Conservation (phyloP, 345 rosid genomes). For the Psidium friedrichsthalianum region DNA sequence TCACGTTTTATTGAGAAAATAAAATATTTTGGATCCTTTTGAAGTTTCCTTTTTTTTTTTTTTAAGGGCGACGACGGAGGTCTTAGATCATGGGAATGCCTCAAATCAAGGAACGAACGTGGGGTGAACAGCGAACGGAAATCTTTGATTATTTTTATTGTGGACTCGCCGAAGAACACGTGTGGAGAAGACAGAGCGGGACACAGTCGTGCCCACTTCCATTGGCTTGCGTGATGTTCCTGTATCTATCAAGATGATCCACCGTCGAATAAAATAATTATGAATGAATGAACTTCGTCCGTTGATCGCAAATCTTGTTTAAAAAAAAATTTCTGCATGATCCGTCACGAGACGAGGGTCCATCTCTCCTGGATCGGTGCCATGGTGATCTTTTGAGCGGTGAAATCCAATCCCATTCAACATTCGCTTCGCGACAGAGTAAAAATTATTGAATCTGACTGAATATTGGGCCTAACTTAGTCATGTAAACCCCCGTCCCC, state of each 20-base stretch:
- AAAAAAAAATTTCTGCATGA: not conserved
- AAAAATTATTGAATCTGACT: not conserved
- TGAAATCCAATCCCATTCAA: not conserved
- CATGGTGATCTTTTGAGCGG: not conserved
- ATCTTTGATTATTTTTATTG: not conserved
- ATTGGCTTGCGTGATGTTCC: not conserved
- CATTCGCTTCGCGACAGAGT: not conserved
- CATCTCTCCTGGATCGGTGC: not conserved
- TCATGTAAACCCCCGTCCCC: not conserved
- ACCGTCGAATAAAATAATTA: not conserved
- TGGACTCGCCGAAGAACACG: no score
- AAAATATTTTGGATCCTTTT: no score
- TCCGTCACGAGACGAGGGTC: not conserved
- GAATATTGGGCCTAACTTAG: not conserved
- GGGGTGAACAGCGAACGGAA: not conserved
- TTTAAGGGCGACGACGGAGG: no score
- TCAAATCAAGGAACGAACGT: no score
- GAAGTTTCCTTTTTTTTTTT: no score
- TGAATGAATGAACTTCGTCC: not conserved
- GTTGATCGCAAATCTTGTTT: not conserved
- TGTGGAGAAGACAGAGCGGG: not conserved
- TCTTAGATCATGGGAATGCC: not conserved
- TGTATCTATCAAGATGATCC: not conserved
- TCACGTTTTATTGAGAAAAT: no score
- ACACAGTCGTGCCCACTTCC: not conserved